Evolutionary conservation across 768 basidiomycete species (phyloP), one percentile per base, ranked within the genome.

Genomic region (Leccinum incarnatum): DNA sequence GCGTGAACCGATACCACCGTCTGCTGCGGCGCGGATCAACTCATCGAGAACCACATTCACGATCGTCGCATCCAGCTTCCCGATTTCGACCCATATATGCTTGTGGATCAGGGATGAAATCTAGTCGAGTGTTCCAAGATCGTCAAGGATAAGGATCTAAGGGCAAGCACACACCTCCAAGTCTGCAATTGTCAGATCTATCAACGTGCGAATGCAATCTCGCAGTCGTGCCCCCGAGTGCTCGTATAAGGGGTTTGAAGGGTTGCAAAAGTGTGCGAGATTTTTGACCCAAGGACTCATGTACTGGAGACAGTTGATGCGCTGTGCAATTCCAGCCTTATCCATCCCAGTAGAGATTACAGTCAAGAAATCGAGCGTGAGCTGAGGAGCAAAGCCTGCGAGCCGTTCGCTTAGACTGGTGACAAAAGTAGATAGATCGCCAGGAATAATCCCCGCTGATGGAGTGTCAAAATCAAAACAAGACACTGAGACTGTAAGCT

Each of bases 211-310:
- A 51, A 96, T 79, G 62, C 89, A 88, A 64, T 95, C 93, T 14
- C 91, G 83, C 21, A 95, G 75, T 62, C 87, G 81, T 11, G 89
- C 85, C 9, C 86, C 88, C 1, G 88, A 87, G 29, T 84, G 82
- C 55, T 91, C 88, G 58, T 83, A 90, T 32, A 88, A 75, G n/a
- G 80, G 67, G 62, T 81, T 81, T 2, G 85, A 82, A 1, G 92
- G 86, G 63, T 88, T 87, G 27, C 83, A 81, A 62, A 91, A 95
- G 14, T 77, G 72, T 2, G 82, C 78, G 2, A 97, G 77, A 66
- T 95, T 95, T 69, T 82, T 86, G 45, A 96, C 82, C 95, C 94
- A 97, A 3, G 95, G 93, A 42, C 82, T 84, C 79, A 96, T 80
- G 67, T 93, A 95, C 59, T 89, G 85, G 21, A 95, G 70, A 66